A percentile compares a stretch with the other conserved stretches of the same genome.
These are phyloP conservation scores for Bolboschoenus planiculmis DNA, from an alignment of 176 grass and related monocot genomes.

Conservation along the genomic window DNA sequence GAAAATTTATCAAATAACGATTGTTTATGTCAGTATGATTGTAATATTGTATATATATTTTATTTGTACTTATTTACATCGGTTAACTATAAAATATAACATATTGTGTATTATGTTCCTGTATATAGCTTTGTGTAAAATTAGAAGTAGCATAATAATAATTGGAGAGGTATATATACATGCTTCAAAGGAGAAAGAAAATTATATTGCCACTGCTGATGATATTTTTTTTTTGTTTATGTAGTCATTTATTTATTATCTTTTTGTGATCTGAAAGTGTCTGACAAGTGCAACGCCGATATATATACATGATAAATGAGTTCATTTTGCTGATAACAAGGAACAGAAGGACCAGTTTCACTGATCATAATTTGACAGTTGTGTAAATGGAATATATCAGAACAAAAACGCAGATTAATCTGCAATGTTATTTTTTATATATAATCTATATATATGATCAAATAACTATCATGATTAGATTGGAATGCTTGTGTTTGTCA, in stretches of 20 bases:
- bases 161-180: not conserved
- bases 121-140: not conserved
- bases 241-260: too few species aligned
- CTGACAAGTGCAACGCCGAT: too few species aligned
- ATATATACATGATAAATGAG: too few species aligned
- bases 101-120: not conserved
- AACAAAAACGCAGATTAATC: not conserved
- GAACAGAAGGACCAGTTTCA: too few species aligned
- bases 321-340: too few species aligned
- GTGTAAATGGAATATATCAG: not conserved
- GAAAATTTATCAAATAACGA: not conserved
- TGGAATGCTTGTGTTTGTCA: not conserved
- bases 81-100: not conserved
- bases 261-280: too few species aligned
- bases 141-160: not conserved
- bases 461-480: not conserved
- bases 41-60: not conserved
- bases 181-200: not conserved
- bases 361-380: not conserved
- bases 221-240: too few species aligned
- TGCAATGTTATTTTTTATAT: too few species aligned
- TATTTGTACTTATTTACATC: not conserved
- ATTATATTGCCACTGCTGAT: too few species aligned
- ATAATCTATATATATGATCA: not conserved
- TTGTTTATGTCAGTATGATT: not conserved